phyloP scores from a whole-genome alignment of 1,139 yeast species.

The Lodderomyces orthopsilosis region DNA sequence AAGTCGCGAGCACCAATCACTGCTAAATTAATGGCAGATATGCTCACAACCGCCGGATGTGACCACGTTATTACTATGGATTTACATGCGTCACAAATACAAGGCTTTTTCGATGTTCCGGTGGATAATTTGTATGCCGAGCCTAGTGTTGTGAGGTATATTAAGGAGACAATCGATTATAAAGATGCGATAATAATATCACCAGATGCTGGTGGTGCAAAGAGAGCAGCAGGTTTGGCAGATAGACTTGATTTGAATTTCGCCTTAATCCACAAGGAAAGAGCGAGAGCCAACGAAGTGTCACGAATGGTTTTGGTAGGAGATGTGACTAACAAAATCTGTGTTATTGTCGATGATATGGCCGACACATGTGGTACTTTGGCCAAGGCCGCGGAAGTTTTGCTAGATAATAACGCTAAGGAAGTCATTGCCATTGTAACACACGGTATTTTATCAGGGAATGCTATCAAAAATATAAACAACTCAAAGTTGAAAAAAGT shows the following conservation, averaged over 20 bases:
- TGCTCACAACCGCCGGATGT: slow-evolving; percentile 77
- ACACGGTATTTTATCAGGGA: slow-evolving; percentile 75
- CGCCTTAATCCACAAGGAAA: slow-evolving; percentile 78
- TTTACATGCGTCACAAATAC: slow-evolving; percentile 80
- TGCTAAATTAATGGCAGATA: slow-evolving; percentile 73
- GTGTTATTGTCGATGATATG: slow-evolving; percentile 77
- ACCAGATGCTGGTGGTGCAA: slow-evolving; percentile 88
- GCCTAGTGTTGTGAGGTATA: slow-evolving; percentile 69
- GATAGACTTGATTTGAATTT: slow-evolving; percentile 73
- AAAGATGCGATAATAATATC: slow-evolving; percentile 56
- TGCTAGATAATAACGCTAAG: slow-evolving; percentile 60
- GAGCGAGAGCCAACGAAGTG: slow-evolving; percentile 78
- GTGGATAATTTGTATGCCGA: slow-evolving; percentile 82
- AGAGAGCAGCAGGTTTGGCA: slow-evolving; percentile 76
- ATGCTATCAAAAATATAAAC: slow-evolving; percentile 62
- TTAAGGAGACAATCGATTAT: slow-evolving; percentile 49
- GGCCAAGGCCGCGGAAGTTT: slow-evolving; percentile 72
- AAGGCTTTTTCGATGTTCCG: slow-evolving; percentile 78
- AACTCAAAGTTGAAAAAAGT: slow-evolving; percentile 56
- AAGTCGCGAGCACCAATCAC: slow-evolving; percentile 81
- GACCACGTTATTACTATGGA: slow-evolving; percentile 82
- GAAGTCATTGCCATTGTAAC: slow-evolving; percentile 76
- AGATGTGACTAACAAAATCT: slow-evolving; percentile 67
- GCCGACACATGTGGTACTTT: slow-evolving; percentile 84
- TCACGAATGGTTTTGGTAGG: slow-evolving; percentile 76